Evolutionary conservation across 106 monocot genomes (phyloP), one percentile per base, ranked within the genome.

Genomic region (Triglochin maritima): DNA sequence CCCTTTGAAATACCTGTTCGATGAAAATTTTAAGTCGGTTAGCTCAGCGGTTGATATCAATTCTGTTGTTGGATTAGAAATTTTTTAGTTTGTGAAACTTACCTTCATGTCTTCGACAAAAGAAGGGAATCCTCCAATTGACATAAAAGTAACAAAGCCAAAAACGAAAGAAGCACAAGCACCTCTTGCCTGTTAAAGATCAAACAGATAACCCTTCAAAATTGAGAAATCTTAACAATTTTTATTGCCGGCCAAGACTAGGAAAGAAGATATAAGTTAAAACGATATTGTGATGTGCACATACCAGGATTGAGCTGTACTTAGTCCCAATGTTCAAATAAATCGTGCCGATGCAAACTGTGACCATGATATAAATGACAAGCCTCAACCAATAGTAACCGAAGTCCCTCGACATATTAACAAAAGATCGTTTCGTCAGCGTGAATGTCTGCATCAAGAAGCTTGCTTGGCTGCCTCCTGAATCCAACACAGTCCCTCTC

Each of bases 21-120:
- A 47, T n/a, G 6, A 57, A 57, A 15, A 57, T 2, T 2, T n/a
- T 15, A 4, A 57, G 11, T 13, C 57, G 3, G 57, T 4, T 57
- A 4, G 57, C 7, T 57, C 13, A 59, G 16, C 59, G 10, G 55
- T 57, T 5, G 15, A 13, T 10, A 8, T 2, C 13, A 57, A 57
- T 14, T 11, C 0, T 9, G 15, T 5, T 10, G 57, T 10, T 2
- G 3, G 0, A 57, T 11, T 15, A 9, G 10, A 5, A 57, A n/a
- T 4, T n/a, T 5, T 44, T 3, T 62, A 13, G 7, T 42, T 14
- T 62, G 47, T 7, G 68, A 70, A 8, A 70, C 45, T 13, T 43
- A 85, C 92, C 92, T 93, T 93, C 93, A 93, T 93, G 49, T 93
- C 93, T 80, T 93, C 93, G n/a, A 93, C 86, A 57, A 93, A 93